phyloP scores from a whole-genome alignment of 495 filamentous ascomycete species.

The Hypoxylon subgilvum region DNA sequence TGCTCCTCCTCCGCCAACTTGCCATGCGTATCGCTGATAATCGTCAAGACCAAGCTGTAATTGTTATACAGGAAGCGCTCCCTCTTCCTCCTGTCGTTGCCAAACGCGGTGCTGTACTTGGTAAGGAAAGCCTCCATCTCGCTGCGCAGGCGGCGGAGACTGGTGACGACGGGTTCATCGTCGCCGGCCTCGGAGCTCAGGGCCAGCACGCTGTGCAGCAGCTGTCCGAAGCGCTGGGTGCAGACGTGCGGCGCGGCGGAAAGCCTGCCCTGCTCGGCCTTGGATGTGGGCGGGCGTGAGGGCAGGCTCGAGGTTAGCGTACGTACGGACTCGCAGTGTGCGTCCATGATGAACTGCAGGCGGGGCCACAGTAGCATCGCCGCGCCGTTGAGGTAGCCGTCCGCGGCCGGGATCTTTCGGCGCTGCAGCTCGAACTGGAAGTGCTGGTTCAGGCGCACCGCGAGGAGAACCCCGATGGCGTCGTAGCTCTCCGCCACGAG shows the following conservation, averaged over 20 bases:
- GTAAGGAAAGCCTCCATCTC: slow-evolving; percentile 81
- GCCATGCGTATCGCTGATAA: slow-evolving; percentile 82
- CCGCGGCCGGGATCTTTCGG: slow-evolving; percentile 83
- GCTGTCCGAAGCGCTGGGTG: slow-evolving; percentile 90
- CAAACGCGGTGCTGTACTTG: slow-evolving; percentile 66
- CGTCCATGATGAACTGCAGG: slow-evolving; percentile 90
- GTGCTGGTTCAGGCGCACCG: slow-evolving; percentile 92
- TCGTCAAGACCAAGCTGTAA: slow-evolving; percentile 87
- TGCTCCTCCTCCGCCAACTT: slow-evolving; percentile 78
- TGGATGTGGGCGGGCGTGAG: slow-evolving; percentile 54
- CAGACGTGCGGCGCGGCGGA: slow-evolving; percentile 89
- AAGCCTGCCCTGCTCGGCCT: slow-evolving; percentile 65
- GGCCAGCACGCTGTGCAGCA: slow-evolving; percentile 81
- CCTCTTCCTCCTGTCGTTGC: slow-evolving; percentile 72
- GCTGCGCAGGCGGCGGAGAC: slow-evolving; percentile 72
- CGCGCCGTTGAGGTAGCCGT: slow-evolving; percentile 91
- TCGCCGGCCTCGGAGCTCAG: slow-evolving; percentile 87
- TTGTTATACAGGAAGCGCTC: slow-evolving; percentile 93
- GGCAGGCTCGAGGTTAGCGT: slow-evolving; percentile 60
- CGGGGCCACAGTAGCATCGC: slow-evolving; percentile 96
- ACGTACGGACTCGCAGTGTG: slow-evolving; percentile 85
- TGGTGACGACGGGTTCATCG: slow-evolving; percentile 86
- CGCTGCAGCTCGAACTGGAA: slow-evolving; percentile 91
- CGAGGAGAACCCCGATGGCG: slow-evolving; percentile 82
- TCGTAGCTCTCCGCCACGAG: slow-evolving; percentile 79